Base-by-base conservation (phyloP, 257 asterid species). In the Voacanga thouarsii region DNA sequence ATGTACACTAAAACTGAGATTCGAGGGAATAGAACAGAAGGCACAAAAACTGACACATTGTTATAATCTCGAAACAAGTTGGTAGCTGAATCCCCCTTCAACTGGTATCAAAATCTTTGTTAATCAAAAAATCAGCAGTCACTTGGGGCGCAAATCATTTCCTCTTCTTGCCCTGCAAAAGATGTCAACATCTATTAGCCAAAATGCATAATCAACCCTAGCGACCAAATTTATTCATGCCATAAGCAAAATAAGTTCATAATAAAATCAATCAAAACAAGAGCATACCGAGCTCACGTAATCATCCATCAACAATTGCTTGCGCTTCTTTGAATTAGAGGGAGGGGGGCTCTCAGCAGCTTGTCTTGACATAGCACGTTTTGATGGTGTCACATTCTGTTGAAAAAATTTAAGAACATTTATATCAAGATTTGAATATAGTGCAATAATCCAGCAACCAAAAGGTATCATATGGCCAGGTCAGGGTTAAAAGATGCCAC, bases 311-410 rank as follows among this genome's bases (percentile, higher is more conserved):
- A 64, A 78, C 49, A 76, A 77, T 56, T 95, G 97, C 86, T 89
- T 91, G 77, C 96, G 94, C 82, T 93, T 95, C 87, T 95, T 93
- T 80, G 78, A 60, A 8, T 75, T 79, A 30, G 98, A 94, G 57
- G 99, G 96, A 30, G 98, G 97, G 67, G 99, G 94, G 86, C 97
- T 90, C 83, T 91, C 97, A 2, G 89, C 89, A 28, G 92, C 88
- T 77, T 90, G 98, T 78, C 98, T 89, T 72, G 89, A 83, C 77
- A 86, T 81, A n/a, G 93, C 71, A 0, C 96, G 97, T 85, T 93
- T 95, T 19, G 98, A 85, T 49, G 96, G 96, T 59, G 97, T 90
- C 37, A 76, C 59, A 78, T 79, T 88, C 89, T 92, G 91, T 64
- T 78, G 75, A 39, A 43, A 70, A 37, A 6, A 19, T 7, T 16